phyloP scores from a whole-genome alignment of 192 early-diverging fungal species.

The Mortierella hygrophila region DNA sequence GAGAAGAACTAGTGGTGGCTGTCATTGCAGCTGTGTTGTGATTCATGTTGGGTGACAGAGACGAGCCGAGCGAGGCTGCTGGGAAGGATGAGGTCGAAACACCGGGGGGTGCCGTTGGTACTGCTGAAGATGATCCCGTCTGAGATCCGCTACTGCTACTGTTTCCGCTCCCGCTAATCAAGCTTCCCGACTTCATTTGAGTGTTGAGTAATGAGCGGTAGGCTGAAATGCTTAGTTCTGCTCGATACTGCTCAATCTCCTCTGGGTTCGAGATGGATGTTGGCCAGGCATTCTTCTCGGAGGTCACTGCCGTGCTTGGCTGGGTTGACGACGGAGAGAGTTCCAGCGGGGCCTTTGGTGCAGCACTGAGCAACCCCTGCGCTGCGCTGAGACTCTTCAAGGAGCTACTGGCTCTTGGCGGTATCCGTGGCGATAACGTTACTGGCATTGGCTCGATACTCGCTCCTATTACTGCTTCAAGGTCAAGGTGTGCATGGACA shows the following conservation, averaged over 20 bases:
- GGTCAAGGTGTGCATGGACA: background rate
- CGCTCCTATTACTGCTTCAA: background rate
- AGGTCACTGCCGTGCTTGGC: constrained; percentile 25
- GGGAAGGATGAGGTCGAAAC: background rate
- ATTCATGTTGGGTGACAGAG: constrained; percentile 2
- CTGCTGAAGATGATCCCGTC: background rate
- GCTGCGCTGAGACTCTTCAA: background rate
- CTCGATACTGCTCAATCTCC: constrained; percentile 51
- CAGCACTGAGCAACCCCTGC: background rate
- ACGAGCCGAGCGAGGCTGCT: constrained; percentile 6
- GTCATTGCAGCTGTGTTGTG: background rate
- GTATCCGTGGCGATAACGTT: constrained; percentile 20
- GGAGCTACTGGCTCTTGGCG: constrained; percentile 1
- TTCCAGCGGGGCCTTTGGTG: constrained; percentile 29
- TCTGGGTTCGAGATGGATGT: constrained; percentile 28
- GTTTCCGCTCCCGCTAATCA: constrained; percentile 3
- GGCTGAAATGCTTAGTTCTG: constrained; percentile 47
- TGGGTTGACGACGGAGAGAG: constrained; percentile 37
- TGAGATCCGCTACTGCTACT: constrained; percentile 16
- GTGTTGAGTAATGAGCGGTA: constrained; percentile 50
- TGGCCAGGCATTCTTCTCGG: constrained; percentile 42
- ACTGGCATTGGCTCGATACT: background rate
- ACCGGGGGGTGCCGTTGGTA: constrained; percentile 5
- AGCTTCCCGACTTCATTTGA: constrained; percentile 31
- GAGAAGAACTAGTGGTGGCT: background rate